Evolutionary conservation across 768 basidiomycete genomes (phyloP), one percentile per base, ranked within the genome.

Genomic region (Suillus placidus): DNA sequence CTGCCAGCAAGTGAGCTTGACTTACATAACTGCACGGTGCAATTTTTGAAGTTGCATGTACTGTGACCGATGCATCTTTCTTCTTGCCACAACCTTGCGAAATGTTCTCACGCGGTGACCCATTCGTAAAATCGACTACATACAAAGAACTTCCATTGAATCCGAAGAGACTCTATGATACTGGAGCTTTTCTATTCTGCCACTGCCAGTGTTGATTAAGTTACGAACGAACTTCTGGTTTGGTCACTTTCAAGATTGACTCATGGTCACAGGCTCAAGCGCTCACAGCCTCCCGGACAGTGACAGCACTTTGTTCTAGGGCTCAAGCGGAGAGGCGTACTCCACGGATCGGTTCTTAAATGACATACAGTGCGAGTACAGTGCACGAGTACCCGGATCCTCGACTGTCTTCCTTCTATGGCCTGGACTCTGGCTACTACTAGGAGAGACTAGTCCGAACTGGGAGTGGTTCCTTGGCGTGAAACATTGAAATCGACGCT

Each of bases 1-100:
- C 58, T 32, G 58, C 40, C 58, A 42, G 42, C 18, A 42, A 42
- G 40, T 60, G 30, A 26, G 49, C 58, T 42, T 30, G 42, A 60
- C 18, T 42, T 32, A 49, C 45, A 47, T 7, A 32, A 58, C 57
- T 58, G 23, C 2, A 42, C 58, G 6, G 26, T 42, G 40, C 18
- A 20, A 40, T 32, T 60, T 20, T 20, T 26, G 26, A 34, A 34
- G 32, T 55, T 40, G 38, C 57, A 30, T 58, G 38, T 16, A 58
- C 9, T 16, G 38, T 58, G 23, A 58, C 23, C 26, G n/a, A 47
- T 47, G 47, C 43, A 23, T 60, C 26, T 18, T 60, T 60, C 42
- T 30, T 58, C 57, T 20, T 42, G 40, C 40, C 58, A 42, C 38
- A 30, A 60, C 58, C 58, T 40, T 60, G 32, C 26, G 26, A 20